Base-by-base conservation (phyloP, 2,329 filamentous ascomycete species). In the Fusarium transvaalense region DNA sequence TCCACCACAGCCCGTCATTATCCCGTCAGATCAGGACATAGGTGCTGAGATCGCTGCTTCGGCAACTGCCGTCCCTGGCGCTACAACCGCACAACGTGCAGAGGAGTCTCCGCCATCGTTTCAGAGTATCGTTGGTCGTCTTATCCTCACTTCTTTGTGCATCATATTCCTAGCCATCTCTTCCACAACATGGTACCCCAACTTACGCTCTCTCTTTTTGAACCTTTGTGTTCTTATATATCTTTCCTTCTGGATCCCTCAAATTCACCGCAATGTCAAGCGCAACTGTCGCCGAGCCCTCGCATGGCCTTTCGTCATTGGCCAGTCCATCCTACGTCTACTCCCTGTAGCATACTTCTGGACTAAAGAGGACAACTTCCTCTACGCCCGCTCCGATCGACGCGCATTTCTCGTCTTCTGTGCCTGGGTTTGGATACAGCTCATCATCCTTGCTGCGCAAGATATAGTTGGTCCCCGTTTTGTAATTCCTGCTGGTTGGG, bases 271-370 rank as follows among this genome's bases (percentile, higher is more conserved):
- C 66, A 99, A 99, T 77, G 85, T 92, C 54, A 89, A 92, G 79
- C 92, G 95, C 55, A 97, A 97, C 79, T 97, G 94, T 78, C 92
- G 94, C 39, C 92, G 92, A 73, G 94, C 95, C 1, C 84, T 98
- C n/a, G 87, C 90, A 5, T 97, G 94, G 94, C 91, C 92, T 62
- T 99, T 97, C 76, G 91, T 97, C 57, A 76, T 94, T 23, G 94
- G 94, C 4, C 92, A 97, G 78, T 96, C 92, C 47, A 73, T 91
- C 7, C 84, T 97, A 10, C 90, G 96, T 3, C 82, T 97, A 8
- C 80, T 92, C 1, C 95, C 96, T 1, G 88, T 97, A 56, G 85
- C 91, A 2, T 98, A 98, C 77, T 95, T 98, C 75, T 97, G 94
- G 77, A 84, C 91, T 15, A 88, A 89, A 54, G 82, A 86, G 25